Evolutionary conservation across 805 yeast species (phyloP).

Genomic region (Lachancea sp.): DNA sequence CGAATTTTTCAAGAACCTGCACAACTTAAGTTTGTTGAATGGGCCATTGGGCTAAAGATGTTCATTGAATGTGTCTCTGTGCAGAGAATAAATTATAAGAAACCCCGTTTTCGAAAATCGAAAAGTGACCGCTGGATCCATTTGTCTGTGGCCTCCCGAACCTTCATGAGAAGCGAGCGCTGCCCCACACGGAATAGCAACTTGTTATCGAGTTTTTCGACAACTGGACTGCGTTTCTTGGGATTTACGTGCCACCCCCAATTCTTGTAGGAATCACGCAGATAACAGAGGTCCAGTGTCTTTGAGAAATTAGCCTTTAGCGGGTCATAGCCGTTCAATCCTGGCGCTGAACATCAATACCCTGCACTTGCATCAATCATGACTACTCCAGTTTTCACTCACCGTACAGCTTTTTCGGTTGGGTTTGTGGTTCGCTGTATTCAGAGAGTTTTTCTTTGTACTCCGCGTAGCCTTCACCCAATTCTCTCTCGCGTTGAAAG

Average conservation of each 20-base stretch:
- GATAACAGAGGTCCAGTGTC: slow-evolving; percentile 1
- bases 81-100: slow-evolving; percentile 21
- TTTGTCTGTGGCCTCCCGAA: slow-evolving; percentile 2
- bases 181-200: not conserved
- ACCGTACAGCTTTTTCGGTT: not conserved
- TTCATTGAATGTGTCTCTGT: slow-evolving; percentile 34
- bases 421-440: not conserved
- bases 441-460: slow-evolving; percentile 5
- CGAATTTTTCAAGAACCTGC: slow-evolving; percentile 15
- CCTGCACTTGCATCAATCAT: not conserved
- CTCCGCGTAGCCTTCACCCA: not conserved
- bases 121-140: slow-evolving; percentile 1
- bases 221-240: not conserved
- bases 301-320: not conserved
- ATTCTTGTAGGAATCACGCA: not conserved
- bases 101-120: not conserved
- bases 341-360: not conserved
- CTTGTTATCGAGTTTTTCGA: slow-evolving; percentile 5
- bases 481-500: not conserved
- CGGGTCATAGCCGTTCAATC: not conserved
- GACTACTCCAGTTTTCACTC: not conserved
- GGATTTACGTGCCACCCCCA: not conserved
- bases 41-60: slow-evolving; percentile 12
- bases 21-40: slow-evolving; percentile 33
- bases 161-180: not conserved